Evolutionary conservation across 208 protist genomes (phyloP), one percentile per base, ranked within the genome.

Genomic region (Leishmania mexicana): DNA sequence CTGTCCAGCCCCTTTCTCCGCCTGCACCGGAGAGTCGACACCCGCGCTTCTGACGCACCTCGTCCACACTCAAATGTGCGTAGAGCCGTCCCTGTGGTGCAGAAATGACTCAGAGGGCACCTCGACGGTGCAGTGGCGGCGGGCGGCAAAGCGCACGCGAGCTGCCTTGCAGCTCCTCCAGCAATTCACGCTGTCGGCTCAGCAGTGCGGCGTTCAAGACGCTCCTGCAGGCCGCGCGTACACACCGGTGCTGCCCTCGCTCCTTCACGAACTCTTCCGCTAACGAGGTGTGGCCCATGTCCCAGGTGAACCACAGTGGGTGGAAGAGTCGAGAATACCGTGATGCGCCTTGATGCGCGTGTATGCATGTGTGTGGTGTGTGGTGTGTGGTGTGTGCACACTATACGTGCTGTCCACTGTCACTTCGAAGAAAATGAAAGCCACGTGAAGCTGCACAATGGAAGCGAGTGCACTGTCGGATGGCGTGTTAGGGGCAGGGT

Each of bases 221-320:
- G 3, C 15, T 65, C 35, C 58, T 13, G 35, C 40, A 49, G 24
- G 40, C 28, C 68, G 68, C 28, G 68, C 40, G 68, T 31, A 42
- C 40, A 11, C 68, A 28, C 13, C 67, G 13, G 10, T 84, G 51
- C 75, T 84, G 11, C 75, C 80, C n/a, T 65, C 58, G 73, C 62
- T 83, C 35, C 57, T 73, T 3, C 57, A 83, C 53, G 38, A 53
- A 19, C 58, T 83, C 31, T 78, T 83, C 74, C 51, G 67, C 42
- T 45, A 45, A 45, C 6, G 13, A 64, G 38, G 40, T 21, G 73
- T 76, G 13, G 31, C 31, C 31, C 7, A 4, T 40, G 28, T 21
- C 13, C 4, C 10, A 68, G 13, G 28, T 19, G 62, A 38, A 68
- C 15, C 31, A 68, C 62, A 40, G 31, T 24, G 31, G 62, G 31